Evolutionary conservation across 1,284 basidiomycete genomes (phyloP).

Genomic region (Pisolithus thermaeus): DNA sequence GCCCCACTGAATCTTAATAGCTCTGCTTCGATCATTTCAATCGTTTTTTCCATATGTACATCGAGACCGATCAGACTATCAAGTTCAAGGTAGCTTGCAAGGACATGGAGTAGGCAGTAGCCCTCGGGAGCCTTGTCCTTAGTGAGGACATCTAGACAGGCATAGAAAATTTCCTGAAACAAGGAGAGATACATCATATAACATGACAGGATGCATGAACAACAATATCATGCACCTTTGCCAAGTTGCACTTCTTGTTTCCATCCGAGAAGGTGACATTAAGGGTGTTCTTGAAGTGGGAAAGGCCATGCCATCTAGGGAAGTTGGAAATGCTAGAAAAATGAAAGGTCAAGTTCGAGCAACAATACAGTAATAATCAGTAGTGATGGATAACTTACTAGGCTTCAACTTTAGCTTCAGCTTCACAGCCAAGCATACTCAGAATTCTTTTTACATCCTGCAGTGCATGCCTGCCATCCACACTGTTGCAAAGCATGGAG

Average conservation of each 20-base stretch:
- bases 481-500: too few species aligned
- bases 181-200: background rate
- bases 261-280: slow-evolving; percentile 1
- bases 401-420: too few species aligned
- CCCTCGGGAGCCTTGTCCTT: background rate
- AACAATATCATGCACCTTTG: background rate
- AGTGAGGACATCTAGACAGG: background rate
- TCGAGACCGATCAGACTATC: background rate
- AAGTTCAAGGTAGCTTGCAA: background rate
- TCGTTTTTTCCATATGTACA: slow-evolving; percentile 11
- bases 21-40: background rate
- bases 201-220: background rate
- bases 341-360: too few species aligned
- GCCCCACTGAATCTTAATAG: too few species aligned
- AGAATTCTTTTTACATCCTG: too few species aligned
- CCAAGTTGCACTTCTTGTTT: background rate
- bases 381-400: too few species aligned
- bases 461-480: too few species aligned
- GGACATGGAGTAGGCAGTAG: background rate
- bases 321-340: too few species aligned
- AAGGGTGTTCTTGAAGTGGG: background rate
- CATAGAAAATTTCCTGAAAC: background rate
- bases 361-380: too few species aligned
- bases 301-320: background rate
- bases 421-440: too few species aligned